Percentiles rank a stretch among this genome's conserved stretches.
These are phyloP conservation scores for Firmiana major DNA, from an alignment of 345 rosid species.

Conservation along the genomic window DNA sequence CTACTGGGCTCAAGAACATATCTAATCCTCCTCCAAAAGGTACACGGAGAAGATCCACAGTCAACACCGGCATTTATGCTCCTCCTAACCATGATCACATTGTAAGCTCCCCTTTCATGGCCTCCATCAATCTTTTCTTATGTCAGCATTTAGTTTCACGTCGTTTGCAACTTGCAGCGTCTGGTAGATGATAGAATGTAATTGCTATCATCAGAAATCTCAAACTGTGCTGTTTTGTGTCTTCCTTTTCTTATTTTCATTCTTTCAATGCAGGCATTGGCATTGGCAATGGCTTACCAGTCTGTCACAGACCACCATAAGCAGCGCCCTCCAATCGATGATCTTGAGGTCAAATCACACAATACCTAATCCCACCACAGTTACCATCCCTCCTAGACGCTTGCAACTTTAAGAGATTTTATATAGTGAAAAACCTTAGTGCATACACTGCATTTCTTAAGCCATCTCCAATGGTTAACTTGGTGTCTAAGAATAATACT, in stretches of 20 bases:
- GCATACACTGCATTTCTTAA: background rate
- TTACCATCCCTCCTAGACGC: conserved; percentile 17
- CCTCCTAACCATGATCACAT: conserved; percentile 76
- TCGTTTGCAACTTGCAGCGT: too few species aligned
- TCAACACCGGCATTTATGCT: conserved; percentile 76
- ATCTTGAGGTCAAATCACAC: conserved; percentile 59
- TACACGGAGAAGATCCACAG: conserved; percentile 52
- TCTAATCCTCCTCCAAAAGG: conserved; percentile 48
- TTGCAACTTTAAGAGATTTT: background rate
- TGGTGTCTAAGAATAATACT: background rate
- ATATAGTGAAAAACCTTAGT: background rate
- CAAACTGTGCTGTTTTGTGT: background rate
- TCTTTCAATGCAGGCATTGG: conserved; percentile 53
- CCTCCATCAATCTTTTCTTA: background rate
- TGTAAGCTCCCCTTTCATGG: conserved; percentile 35
- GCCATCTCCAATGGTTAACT: background rate
- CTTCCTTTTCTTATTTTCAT: background rate
- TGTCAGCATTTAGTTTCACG: background rate
- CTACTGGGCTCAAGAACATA: conserved; percentile 54
- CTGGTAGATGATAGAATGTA: background rate
- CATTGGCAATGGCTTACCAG: conserved; percentile 88
- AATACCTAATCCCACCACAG: conserved; percentile 40
- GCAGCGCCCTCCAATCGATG: conserved; percentile 67
- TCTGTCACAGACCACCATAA: conserved; percentile 65
- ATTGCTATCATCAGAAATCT: background rate